Conservation (phyloP, 129 eudicot genomes). For the Rutidosis leptorrhynchoides region DNA sequence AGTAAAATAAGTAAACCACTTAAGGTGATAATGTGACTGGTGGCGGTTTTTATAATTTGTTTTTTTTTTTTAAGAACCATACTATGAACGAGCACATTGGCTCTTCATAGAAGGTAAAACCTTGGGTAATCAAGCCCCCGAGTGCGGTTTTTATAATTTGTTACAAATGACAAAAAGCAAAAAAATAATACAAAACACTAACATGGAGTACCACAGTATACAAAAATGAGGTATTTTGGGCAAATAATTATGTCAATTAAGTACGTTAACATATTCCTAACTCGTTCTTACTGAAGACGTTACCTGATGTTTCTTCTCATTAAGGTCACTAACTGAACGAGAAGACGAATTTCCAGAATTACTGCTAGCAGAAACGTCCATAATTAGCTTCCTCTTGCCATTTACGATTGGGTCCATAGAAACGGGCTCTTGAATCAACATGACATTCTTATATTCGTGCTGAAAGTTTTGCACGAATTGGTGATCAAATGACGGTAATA, state of each 20-base stretch:
- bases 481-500: slow-evolving; percentile 26
- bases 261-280: not conserved
- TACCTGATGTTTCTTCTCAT: slow-evolving; percentile 44
- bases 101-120: too few relatives aligned
- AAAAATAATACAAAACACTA: not conserved
- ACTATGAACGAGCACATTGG: too few relatives aligned
- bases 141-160: too few relatives aligned
- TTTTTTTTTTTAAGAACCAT: too few relatives aligned
- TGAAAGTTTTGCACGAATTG: slow-evolving; percentile 31
- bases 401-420: slow-evolving; percentile 4
- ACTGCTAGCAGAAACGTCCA: slow-evolving; percentile 49
- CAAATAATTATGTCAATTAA: slow-evolving; percentile 7
- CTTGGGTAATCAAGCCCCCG: too few relatives aligned
- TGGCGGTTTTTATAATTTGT: too few relatives aligned
- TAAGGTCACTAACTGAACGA: slow-evolving; percentile 36
- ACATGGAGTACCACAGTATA: not conserved
- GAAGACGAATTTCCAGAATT: slow-evolving; percentile 48
- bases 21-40: too few relatives aligned
- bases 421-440: slow-evolving; percentile 25
- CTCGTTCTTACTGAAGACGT: not conserved
- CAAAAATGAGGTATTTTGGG: slow-evolving; percentile 1
- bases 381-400: slow-evolving; percentile 55
- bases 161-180: not conserved
- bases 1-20: too few relatives aligned
- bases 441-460: slow-evolving; percentile 29